A percentile compares a stretch with the other conserved stretches of the same genome.
Evolutionary conservation across 768 basidiomycete species (phyloP).

Genomic region (Lactifluus volemus): DNA sequence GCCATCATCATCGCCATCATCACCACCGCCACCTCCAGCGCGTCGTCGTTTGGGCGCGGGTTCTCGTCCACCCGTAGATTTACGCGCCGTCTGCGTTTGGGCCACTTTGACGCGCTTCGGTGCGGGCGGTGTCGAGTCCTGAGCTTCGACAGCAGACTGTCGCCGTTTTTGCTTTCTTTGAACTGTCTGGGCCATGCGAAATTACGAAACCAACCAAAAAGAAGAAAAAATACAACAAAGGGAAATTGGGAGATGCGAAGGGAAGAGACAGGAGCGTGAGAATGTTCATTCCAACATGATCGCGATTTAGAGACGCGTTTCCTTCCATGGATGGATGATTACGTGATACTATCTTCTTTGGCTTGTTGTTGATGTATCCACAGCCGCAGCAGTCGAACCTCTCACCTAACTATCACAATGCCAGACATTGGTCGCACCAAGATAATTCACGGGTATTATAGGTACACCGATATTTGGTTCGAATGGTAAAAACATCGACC

Average conservation of each 20-base stretch:
- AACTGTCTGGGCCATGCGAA: slow-evolving; percentile 53
- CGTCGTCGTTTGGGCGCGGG: not conserved
- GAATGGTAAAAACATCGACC: slow-evolving; percentile 45
- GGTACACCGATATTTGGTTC: slow-evolving; percentile 81
- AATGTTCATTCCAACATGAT: slow-evolving; percentile 17
- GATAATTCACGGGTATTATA: slow-evolving; percentile 49
- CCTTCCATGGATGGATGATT: not conserved
- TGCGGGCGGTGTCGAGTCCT: slow-evolving; percentile 32
- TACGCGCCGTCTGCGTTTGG: slow-evolving; percentile 58
- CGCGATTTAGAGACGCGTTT: slow-evolving; percentile 16
- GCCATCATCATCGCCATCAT: not conserved
- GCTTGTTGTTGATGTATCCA: too few species aligned
- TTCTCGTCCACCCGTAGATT: slow-evolving; percentile 57
- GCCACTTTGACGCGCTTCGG: slow-evolving; percentile 39
- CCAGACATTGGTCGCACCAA: slow-evolving; percentile 36
- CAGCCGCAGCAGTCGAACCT: not conserved
- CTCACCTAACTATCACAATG: slow-evolving; percentile 8
- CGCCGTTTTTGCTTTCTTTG: slow-evolving; percentile 47
- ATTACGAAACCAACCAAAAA: not conserved
- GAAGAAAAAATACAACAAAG: not conserved
- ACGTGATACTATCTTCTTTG: not conserved
- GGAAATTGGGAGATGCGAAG: not conserved
- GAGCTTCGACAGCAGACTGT: slow-evolving; percentile 23
- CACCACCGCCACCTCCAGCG: not conserved
- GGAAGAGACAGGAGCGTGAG: slow-evolving; percentile 17